Conservation (phyloP, 1,284 basidiomycete species). For the Caloboletus firmus region DNA sequence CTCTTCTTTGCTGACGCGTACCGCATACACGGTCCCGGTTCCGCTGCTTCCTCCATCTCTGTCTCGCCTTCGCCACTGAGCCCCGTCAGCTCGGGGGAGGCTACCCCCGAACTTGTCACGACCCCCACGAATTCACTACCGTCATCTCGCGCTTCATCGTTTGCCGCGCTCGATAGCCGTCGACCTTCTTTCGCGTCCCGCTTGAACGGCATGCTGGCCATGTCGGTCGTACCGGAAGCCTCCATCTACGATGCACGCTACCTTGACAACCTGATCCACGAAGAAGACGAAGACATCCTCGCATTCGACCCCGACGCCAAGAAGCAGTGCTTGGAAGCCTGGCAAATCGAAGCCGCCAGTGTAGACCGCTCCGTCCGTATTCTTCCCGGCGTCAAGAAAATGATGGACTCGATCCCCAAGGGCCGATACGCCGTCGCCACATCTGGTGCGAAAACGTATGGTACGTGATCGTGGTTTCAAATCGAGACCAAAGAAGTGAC, state of each 20-base stretch:
- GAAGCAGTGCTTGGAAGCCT: constrained; percentile 45
- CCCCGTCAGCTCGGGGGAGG: constrained; percentile 39
- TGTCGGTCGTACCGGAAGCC: constrained; percentile 42
- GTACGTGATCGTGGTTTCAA: constrained; percentile 33
- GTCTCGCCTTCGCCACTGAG: constrained; percentile 25
- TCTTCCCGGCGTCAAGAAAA: constrained; percentile 67
- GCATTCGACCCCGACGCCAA: constrained; percentile 31
- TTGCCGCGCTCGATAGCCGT: constrained; percentile 37
- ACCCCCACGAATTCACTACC: constrained; percentile 39
- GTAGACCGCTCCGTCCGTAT: constrained; percentile 72
- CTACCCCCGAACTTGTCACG: constrained; percentile 39
- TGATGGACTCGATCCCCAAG: constrained; percentile 68
- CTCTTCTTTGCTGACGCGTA: constrained; percentile 74
- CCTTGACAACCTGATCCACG: constrained; percentile 41
- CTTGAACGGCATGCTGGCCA: constrained; percentile 48
- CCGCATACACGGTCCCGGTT: constrained; percentile 44
- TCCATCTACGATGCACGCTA: constrained; percentile 38
- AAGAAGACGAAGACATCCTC: constrained; percentile 39
- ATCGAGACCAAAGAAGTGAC: background rate
- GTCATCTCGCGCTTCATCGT: constrained; percentile 45
- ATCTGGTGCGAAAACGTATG: constrained; percentile 73
- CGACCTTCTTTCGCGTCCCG: constrained; percentile 53
- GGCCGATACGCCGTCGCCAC: constrained; percentile 75
- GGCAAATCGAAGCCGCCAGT: constrained; percentile 59
- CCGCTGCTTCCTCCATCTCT: constrained; percentile 29